Conservation (phyloP, 2,329 filamentous ascomycete genomes). For the Fusarium sp. region DNA sequence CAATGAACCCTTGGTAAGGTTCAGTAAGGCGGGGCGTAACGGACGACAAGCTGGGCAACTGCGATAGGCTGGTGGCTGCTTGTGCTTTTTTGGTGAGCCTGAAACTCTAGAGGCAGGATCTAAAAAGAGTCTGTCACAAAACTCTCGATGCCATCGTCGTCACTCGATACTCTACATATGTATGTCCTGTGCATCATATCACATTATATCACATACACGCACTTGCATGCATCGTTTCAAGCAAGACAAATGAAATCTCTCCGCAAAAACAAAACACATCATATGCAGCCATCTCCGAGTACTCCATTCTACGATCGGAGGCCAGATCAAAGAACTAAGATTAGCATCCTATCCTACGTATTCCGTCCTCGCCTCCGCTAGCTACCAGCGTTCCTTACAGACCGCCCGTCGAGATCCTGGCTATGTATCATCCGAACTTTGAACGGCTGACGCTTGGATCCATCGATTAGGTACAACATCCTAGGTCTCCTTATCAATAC, state of each 20-base stretch:
- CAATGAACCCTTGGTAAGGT: not conserved
- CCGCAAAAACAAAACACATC: constrained; percentile 17
- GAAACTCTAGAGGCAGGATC: constrained; percentile 46
- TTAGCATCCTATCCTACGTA: constrained; percentile 8
- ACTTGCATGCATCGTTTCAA: constrained; percentile 30
- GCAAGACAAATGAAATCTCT: constrained; percentile 19
- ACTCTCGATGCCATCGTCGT: not conserved
- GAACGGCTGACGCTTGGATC: constrained; percentile 26
- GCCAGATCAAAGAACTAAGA: constrained; percentile 17
- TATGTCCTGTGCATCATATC: not conserved
- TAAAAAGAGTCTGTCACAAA: constrained; percentile 41
- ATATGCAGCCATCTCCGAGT: not conserved
- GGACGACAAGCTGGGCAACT: constrained; percentile 35
- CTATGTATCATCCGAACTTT: constrained; percentile 39
- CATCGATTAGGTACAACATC: constrained; percentile 22
- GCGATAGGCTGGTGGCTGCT: constrained; percentile 40
- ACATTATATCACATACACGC: constrained; percentile 1
- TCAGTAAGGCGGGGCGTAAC: constrained; percentile 26
- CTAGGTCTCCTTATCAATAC: constrained; percentile 36
- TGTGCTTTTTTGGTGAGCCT: constrained; percentile 48
- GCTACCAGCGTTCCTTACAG: constrained; percentile 7
- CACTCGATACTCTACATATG: not conserved
- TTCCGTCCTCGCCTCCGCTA: constrained; percentile 17
- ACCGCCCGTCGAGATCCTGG: constrained; percentile 35
- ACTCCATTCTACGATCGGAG: constrained; percentile 20